Conservation (phyloP, 140 eudicot species). For the Ambrosia hybrid region DNA sequence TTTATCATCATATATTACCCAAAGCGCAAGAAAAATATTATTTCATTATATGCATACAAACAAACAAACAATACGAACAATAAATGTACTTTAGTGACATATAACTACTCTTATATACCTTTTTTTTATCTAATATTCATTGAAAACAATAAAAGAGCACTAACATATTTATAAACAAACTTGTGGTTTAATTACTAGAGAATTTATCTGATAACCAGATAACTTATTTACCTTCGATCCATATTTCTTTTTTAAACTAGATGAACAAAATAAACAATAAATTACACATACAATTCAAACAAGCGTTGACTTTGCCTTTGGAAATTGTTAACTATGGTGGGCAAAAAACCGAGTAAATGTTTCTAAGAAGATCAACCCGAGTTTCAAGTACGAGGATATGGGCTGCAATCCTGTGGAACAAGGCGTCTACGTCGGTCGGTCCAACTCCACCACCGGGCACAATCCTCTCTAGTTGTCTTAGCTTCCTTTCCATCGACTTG, state of each 20-base stretch:
- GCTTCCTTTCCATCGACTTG: constrained; percentile 27
- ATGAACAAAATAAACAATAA: background rate
- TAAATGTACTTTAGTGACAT: background rate
- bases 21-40: constrained; percentile 1
- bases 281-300: constrained; percentile 11
- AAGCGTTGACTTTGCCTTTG: constrained; percentile 15
- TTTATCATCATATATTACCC: background rate
- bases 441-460: constrained; percentile 33
- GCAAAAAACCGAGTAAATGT: constrained; percentile 18
- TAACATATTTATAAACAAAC: background rate
- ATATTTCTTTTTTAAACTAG: background rate
- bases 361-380: constrained; percentile 32
- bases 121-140: background rate
- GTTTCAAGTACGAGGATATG: constrained; percentile 36
- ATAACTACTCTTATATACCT: background rate
- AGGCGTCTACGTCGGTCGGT: constrained; percentile 16
- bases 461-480: constrained; percentile 31
- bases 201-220: background rate
- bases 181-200: background rate
- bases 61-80: background rate
- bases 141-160: background rate
- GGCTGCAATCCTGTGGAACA: constrained; percentile 34
- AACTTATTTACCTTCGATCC: constrained; percentile 12
- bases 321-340: background rate
- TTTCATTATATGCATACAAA: constrained; percentile 7